Conservation (phyloP, 2,329 filamentous ascomycete genomes). For the Zymoseptoria tritici region DNA sequence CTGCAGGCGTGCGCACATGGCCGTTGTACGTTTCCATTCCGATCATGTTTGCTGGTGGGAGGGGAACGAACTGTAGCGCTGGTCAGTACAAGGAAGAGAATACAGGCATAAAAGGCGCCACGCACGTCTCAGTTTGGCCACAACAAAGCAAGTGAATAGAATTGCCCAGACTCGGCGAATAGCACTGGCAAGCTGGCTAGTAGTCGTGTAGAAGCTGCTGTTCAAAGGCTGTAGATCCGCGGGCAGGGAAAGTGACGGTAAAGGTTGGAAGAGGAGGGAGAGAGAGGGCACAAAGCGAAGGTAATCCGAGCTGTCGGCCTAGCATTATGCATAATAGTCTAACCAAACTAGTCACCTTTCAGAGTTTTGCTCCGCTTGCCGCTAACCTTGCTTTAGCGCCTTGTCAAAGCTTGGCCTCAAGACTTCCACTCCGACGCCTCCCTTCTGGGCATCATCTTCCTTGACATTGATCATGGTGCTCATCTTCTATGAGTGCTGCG, state of each 20-base stretch:
- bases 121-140: not conserved
- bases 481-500: not conserved
- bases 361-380: not conserved
- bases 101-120: not conserved
- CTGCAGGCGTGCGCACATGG: constrained; percentile 86
- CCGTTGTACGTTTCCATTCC: constrained; percentile 95
- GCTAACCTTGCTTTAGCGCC: not conserved
- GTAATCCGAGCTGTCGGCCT: not conserved
- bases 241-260: not conserved
- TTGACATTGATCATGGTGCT: not conserved
- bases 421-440: not conserved
- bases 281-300: not conserved
- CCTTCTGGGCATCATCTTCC: not conserved
- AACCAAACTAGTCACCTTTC: not conserved
- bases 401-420: not conserved
- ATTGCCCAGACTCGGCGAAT: not conserved
- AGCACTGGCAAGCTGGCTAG: not conserved
- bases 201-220: not conserved
- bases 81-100: not conserved
- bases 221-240: not conserved
- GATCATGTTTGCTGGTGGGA: constrained; percentile 6
- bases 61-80: not conserved
- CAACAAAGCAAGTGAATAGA: not conserved
- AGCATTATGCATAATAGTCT: not conserved
- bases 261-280: not conserved